These are phyloP conservation scores for Nepenthes alata DNA, from an alignment of 179 eudicot genomes.

Conservation along the genomic window DNA sequence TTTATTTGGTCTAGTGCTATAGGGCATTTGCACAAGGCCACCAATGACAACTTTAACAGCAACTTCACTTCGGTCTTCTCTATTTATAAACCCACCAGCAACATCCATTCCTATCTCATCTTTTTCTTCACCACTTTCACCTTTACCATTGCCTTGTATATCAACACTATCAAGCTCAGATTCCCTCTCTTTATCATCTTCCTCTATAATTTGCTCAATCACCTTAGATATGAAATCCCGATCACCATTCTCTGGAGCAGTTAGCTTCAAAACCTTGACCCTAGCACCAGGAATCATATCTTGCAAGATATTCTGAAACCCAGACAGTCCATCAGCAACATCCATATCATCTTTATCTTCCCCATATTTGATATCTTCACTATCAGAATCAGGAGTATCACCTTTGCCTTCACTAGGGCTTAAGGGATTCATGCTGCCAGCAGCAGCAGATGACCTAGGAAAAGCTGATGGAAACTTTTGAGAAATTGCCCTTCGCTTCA, in stretches of 20 bases:
- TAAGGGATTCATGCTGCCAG: slow-evolving; percentile 27
- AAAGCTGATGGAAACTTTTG: slow-evolving; percentile 33
- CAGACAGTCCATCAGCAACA: slow-evolving; percentile 34
- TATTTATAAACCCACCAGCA: slow-evolving; percentile 26
- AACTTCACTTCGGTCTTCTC: slow-evolving; percentile 44
- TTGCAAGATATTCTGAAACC: slow-evolving; percentile 54
- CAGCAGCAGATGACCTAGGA: slow-evolving; percentile 31
- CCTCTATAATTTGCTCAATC: slow-evolving; percentile 71
- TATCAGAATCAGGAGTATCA: slow-evolving; percentile 35
- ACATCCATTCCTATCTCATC: slow-evolving; percentile 44
- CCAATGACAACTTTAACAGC: slow-evolving; percentile 52
- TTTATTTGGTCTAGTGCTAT: slow-evolving; percentile 21
- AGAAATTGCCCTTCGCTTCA: slow-evolving; percentile 45
- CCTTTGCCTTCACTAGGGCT: slow-evolving; percentile 42
- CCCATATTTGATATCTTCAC: slow-evolving; percentile 43
- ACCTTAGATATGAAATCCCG: slow-evolving; percentile 60
- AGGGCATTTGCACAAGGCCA: slow-evolving; percentile 34
- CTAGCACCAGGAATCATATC: slow-evolving; percentile 86
- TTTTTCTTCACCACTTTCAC: slow-evolving; percentile 49
- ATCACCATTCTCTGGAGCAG: slow-evolving; percentile 60
- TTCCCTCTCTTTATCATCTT: slow-evolving; percentile 68
- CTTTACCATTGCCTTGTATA: slow-evolving; percentile 37
- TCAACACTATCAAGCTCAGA: slow-evolving; percentile 43
- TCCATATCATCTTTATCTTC: slow-evolving; percentile 69
- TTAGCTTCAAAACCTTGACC: slow-evolving; percentile 73